phyloP scores from a whole-genome alignment of 1,139 yeast genomes.

The Yamadazyma songkhlaensis region DNA sequence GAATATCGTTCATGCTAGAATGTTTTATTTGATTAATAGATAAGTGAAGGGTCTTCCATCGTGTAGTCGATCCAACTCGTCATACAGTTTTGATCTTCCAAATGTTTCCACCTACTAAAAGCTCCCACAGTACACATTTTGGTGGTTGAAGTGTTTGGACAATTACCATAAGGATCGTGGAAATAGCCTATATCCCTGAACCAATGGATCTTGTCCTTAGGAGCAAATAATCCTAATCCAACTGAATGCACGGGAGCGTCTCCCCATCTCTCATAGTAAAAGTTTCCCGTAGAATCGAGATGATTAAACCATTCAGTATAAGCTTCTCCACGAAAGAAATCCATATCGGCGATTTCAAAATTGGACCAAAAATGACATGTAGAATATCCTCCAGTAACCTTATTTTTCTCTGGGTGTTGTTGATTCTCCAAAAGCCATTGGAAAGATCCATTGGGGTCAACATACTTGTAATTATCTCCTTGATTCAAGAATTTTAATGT shows the following conservation, averaged over 20 bases:
- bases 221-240: constrained; percentile 73
- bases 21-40: constrained; percentile 4
- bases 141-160: constrained; percentile 51
- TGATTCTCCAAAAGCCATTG: constrained; percentile 70
- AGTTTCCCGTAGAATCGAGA: constrained; percentile 70
- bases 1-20: not conserved
- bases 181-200: constrained; percentile 82
- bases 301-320: constrained; percentile 63
- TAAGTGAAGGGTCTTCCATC: constrained; percentile 32
- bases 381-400: constrained; percentile 63
- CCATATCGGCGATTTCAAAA: constrained; percentile 81
- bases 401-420: constrained; percentile 56
- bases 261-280: constrained; percentile 89
- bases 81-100: constrained; percentile 69
- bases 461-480: constrained; percentile 60
- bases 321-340: constrained; percentile 66
- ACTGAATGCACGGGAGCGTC: constrained; percentile 87
- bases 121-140: constrained; percentile 25
- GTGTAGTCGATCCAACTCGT: constrained; percentile 67
- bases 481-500: constrained; percentile 55
- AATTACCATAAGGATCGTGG: constrained; percentile 72
- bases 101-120: constrained; percentile 32
- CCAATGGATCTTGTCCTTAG: constrained; percentile 72
- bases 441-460: constrained; percentile 57
- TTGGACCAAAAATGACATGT: constrained; percentile 90